Percentiles rank a stretch among this genome's conserved stretches.
Conservation (phyloP, 148 eudicot species). For the Amaranthus hypochondriacus region DNA sequence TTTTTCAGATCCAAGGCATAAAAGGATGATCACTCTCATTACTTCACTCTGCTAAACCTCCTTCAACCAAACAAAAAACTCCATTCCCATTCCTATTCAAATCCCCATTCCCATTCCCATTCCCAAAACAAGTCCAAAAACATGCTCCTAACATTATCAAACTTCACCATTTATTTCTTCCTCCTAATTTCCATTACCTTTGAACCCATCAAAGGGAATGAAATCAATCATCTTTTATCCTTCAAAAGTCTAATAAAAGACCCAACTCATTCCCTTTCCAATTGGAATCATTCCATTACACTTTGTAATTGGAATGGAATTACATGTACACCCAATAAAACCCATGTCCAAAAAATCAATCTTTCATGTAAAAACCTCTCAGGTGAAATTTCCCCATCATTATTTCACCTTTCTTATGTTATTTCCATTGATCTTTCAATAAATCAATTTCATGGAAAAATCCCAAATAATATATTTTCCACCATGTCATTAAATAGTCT, state of each 20-base stretch:
- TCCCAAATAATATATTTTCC: conserved; percentile 40
- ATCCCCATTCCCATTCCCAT: not conserved
- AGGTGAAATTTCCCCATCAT: conserved; percentile 41
- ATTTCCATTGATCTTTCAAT: conserved; percentile 53
- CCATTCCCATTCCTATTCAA: not conserved
- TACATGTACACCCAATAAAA: conserved; percentile 35
- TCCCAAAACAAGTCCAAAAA: conserved; percentile 13
- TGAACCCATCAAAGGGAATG: conserved; percentile 27
- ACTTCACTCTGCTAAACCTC: conserved; percentile 13
- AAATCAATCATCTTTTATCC: conserved; percentile 44
- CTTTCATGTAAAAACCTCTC: conserved; percentile 60
- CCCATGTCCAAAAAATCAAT: conserved; percentile 44
- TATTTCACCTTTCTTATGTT: conserved; percentile 44
- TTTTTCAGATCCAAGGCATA: conserved; percentile 28
- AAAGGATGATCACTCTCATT: conserved; percentile 22
- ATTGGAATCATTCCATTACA: conserved; percentile 52
- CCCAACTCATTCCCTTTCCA: conserved; percentile 54
- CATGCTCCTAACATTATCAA: conserved; percentile 12
- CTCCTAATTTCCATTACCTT: conserved; percentile 16
- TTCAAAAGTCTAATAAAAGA: conserved; percentile 50
- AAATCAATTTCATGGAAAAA: conserved; percentile 51
- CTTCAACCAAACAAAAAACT: not conserved
- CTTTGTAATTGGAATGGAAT: conserved; percentile 65
- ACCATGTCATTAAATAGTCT: conserved; percentile 42
- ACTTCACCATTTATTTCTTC: conserved; percentile 5